Percentiles rank a stretch among this genome's conserved stretches.
These are phyloP conservation scores for Coccomyxa subellipsoidea DNA, from an alignment of 163 green algal genomes.

Conservation along the genomic window DNA sequence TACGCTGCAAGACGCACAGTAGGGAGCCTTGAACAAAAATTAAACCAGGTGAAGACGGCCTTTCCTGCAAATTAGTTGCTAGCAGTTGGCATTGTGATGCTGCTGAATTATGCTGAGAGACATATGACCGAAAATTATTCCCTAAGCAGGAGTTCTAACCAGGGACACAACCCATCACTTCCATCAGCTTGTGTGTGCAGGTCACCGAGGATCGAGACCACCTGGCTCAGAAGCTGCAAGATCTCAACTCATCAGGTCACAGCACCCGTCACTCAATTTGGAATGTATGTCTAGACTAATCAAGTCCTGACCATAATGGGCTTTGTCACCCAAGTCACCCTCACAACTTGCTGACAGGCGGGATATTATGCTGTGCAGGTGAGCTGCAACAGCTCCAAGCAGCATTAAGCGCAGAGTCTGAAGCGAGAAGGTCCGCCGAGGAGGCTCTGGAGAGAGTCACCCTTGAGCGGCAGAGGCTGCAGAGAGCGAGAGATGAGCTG, in stretches of 20 bases:
- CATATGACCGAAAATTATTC: too few relatives aligned
- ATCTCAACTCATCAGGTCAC: not conserved
- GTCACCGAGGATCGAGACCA: not conserved
- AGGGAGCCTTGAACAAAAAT: not conserved
- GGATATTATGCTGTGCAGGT: not conserved
- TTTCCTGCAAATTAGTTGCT: too few relatives aligned
- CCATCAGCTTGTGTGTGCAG: too few relatives aligned
- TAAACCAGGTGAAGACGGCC: not conserved
- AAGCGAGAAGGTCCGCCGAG: not conserved
- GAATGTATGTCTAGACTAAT: too few relatives aligned
- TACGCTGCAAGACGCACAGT: not conserved
- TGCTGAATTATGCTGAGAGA: too few relatives aligned
- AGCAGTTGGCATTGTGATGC: too few relatives aligned
- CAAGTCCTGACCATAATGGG: too few relatives aligned
- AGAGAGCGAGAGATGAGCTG: slow-evolving; percentile 8
- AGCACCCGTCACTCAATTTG: not conserved
- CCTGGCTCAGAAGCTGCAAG: not conserved
- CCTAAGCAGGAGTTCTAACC: too few relatives aligned
- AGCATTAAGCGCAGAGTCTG: not conserved
- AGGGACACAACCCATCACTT: too few relatives aligned
- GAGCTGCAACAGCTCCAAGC: not conserved
- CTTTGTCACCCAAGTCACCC: too few relatives aligned
- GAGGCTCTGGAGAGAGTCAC: not conserved
- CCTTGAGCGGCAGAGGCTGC: slow-evolving; percentile 5
- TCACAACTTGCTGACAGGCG: not conserved